phyloP scores from a whole-genome alignment of 345 rosid species.

The Corchorus capsularis region DNA sequence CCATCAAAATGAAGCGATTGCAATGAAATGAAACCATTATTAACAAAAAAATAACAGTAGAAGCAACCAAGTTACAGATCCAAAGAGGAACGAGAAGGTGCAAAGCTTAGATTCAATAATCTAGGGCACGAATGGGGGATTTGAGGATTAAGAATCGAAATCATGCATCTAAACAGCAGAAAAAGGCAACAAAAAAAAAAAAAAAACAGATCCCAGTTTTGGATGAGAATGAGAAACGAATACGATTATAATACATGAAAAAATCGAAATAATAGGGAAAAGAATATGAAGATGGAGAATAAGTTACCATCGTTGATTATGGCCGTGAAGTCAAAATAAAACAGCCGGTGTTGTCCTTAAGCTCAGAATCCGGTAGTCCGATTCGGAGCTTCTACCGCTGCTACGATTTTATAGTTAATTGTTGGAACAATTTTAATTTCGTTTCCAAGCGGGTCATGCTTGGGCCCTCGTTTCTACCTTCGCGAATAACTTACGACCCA shows the following conservation, averaged over 20 bases:
- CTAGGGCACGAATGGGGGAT: not conserved
- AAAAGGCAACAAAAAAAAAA: not conserved
- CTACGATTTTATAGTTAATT: not conserved
- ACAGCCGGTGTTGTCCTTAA: not conserved
- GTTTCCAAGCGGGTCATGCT: not conserved
- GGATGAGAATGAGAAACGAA: not conserved
- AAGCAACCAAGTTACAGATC: not conserved
- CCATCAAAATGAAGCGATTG: constrained; percentile 3
- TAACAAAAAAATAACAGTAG: not conserved
- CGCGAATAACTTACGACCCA: not conserved
- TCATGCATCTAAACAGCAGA: not conserved
- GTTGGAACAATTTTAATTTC: not conserved
- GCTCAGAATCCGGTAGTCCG: not conserved
- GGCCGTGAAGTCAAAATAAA: not conserved
- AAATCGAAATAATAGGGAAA: not conserved
- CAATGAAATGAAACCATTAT: not conserved
- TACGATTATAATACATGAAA: not conserved
- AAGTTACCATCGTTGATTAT: constrained; percentile 4
- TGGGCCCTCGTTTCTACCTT: too few relatives aligned
- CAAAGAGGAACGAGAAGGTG: not conserved
- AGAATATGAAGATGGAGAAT: not conserved
- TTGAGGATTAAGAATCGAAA: not conserved
- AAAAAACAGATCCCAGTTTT: constrained; percentile 1
- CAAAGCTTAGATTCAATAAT: constrained; percentile 1
- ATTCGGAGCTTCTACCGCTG: not conserved